Evolutionary conservation across 2,329 filamentous ascomycete species (phyloP).

Genomic region (Paecilomyces variotii): DNA sequence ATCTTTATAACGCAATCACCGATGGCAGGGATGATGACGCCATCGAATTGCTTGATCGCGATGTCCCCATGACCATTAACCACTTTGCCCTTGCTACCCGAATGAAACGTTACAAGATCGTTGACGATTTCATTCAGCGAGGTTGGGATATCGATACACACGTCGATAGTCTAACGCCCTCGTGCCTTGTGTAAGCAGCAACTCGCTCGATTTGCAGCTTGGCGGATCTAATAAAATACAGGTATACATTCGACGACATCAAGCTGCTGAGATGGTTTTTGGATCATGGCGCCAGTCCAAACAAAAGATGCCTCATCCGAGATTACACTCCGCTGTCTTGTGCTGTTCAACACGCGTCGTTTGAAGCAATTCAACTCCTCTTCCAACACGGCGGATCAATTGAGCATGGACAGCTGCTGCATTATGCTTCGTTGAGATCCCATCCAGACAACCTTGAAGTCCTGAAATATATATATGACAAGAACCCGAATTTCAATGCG

Average conservation of each 20-base stretch:
- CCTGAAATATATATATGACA: neutral
- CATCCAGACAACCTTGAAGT: neutral
- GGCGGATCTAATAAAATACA: neutral
- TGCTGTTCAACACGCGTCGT: too few relatives aligned
- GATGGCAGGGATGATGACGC: neutral
- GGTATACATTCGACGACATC: neutral
- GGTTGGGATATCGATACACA: neutral
- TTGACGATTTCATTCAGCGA: neutral
- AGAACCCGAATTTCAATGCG: neutral
- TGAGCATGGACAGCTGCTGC: neutral
- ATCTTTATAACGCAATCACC: neutral
- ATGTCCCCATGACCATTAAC: neutral
- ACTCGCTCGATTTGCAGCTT: neutral
- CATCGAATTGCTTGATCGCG: neutral
- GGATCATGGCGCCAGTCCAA: neutral
- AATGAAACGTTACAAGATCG: neutral
- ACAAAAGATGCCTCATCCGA: neutral
- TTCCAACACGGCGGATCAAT: neutral
- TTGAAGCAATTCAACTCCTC: neutral
- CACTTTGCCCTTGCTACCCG: neutral
- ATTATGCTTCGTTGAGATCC: neutral
- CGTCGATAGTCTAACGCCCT: neutral
- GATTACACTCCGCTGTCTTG: neutral
- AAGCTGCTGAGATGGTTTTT: neutral
- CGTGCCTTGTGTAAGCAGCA: neutral